These are phyloP conservation scores for Diaporthe nobilis DNA, from an alignment of 2,329 filamentous ascomycete genomes.

Conservation along the genomic window DNA sequence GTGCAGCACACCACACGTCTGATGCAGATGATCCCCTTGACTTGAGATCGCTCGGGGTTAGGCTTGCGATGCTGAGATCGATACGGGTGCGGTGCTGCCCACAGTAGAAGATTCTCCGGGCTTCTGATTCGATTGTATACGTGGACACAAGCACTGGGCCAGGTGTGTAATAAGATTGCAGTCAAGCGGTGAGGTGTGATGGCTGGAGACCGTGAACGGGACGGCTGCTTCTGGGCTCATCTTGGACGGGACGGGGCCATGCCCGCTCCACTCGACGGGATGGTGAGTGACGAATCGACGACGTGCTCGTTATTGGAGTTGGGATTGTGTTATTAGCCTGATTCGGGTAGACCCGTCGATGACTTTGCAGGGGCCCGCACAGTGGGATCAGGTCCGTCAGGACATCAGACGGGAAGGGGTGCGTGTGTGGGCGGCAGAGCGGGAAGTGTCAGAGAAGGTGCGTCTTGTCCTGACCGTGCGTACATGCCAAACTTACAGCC, in stretches of 20 bases:
- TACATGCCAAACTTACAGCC: neutral
- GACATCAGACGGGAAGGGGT: neutral
- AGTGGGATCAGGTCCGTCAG: neutral
- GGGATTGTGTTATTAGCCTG: slow-evolving; percentile 34
- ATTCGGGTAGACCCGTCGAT: slow-evolving; percentile 37
- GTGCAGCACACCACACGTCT: neutral
- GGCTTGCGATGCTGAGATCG: slow-evolving; percentile 24
- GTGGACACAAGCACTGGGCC: neutral
- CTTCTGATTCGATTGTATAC: slow-evolving; percentile 14
- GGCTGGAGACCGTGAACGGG: slow-evolving; percentile 12
- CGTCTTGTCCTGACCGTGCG: neutral
- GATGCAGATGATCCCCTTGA: neutral
- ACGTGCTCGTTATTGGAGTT: slow-evolving; percentile 31
- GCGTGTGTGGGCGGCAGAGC: neutral
- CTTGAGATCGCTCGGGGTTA: neutral
- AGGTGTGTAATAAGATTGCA: slow-evolving; percentile 31
- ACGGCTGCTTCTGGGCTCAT: slow-evolving; percentile 25
- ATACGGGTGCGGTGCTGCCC: neutral
- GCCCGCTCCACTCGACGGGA: slow-evolving; percentile 21
- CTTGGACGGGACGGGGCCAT: slow-evolving; percentile 29
- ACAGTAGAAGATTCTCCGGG: slow-evolving; percentile 9
- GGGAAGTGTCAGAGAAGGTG: neutral
- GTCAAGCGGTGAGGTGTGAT: slow-evolving; percentile 29
- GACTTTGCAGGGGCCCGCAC: slow-evolving; percentile 27
- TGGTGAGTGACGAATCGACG: slow-evolving; percentile 21